A percentile compares a stretch with the other conserved stretches of the same genome.
These are phyloP conservation scores for Populus tremula DNA, from an alignment of 345 rosid species.

Conservation along the genomic window DNA sequence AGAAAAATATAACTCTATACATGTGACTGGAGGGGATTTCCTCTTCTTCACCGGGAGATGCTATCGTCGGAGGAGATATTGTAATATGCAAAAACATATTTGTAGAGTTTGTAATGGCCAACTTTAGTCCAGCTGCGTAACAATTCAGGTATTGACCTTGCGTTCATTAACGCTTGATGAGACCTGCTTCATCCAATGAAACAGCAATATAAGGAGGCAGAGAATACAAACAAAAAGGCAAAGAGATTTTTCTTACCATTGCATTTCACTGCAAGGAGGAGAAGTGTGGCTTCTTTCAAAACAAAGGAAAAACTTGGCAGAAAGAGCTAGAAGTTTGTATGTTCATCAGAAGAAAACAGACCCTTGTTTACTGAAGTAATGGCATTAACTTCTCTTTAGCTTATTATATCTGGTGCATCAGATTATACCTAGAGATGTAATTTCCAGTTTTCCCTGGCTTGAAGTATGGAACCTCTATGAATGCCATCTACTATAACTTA, in stretches of 20 bases:
- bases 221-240: not conserved
- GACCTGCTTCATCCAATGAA: conserved; percentile 51
- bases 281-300: not conserved
- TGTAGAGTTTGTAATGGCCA: not conserved
- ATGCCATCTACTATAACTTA: not conserved
- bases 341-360: not conserved
- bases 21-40: conserved; percentile 23
- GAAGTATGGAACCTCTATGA: not conserved
- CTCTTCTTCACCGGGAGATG: conserved; percentile 20
- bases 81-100: conserved; percentile 24
- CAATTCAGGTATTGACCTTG: conserved; percentile 55
- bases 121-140: not conserved
- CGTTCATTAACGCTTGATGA: conserved; percentile 63
- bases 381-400: not conserved
- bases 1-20: conserved; percentile 43
- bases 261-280: too few species aligned
- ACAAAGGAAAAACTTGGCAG: not conserved
- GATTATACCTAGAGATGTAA: not conserved
- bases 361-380: not conserved
- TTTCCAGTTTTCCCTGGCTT: not conserved
- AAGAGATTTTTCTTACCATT: too few species aligned
- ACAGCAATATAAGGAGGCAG: too few species aligned
- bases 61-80: not conserved
- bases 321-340: not conserved
- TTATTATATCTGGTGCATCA: not conserved